phyloP scores from a whole-genome alignment of 2,329 filamentous ascomycete genomes.

The Ophiosphaerella herpotricha region DNA sequence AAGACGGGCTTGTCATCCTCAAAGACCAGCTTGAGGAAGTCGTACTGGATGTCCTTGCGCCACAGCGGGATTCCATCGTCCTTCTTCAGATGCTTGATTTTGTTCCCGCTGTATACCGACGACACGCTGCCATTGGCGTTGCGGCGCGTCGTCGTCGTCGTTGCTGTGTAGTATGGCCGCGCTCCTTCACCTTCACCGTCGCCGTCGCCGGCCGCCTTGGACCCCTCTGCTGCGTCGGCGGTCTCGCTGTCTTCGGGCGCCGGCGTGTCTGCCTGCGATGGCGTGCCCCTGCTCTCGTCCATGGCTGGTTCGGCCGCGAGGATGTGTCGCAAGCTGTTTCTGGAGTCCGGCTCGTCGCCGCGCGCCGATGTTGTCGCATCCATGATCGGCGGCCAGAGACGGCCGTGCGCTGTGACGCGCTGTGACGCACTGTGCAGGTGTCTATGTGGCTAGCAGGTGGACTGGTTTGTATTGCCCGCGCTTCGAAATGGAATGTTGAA shows the following conservation, averaged over 20 bases:
- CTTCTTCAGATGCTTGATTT: constrained; percentile 85
- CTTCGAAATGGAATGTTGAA: too few relatives aligned
- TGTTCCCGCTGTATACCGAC: constrained; percentile 71
- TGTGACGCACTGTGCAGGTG: too few relatives aligned
- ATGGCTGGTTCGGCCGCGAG: constrained; percentile 42
- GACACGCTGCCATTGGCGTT: constrained; percentile 69
- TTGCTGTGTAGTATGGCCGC: constrained; percentile 52
- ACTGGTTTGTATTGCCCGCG: too few relatives aligned
- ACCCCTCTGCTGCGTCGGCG: constrained; percentile 30
- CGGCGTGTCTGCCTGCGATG: constrained; percentile 36
- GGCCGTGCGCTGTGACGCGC: too few relatives aligned
- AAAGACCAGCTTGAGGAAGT: constrained; percentile 81
- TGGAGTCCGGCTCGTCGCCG: constrained; percentile 43
- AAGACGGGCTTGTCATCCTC: constrained; percentile 78
- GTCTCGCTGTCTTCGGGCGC: constrained; percentile 40
- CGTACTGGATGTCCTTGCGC: constrained; percentile 86
- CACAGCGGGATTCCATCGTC: constrained; percentile 86
- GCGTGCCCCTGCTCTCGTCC: constrained; percentile 38
- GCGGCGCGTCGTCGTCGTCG: constrained; percentile 58
- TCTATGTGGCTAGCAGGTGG: too few relatives aligned
- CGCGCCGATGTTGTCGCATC: constrained; percentile 10
- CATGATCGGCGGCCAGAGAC: background rate
- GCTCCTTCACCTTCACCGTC: constrained; percentile 32
- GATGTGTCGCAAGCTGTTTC: constrained; percentile 47
- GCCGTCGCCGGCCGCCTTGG: constrained; percentile 32